Conservation (phyloP, 2,329 filamentous ascomycete genomes). For the Claviceps purpurea region DNA sequence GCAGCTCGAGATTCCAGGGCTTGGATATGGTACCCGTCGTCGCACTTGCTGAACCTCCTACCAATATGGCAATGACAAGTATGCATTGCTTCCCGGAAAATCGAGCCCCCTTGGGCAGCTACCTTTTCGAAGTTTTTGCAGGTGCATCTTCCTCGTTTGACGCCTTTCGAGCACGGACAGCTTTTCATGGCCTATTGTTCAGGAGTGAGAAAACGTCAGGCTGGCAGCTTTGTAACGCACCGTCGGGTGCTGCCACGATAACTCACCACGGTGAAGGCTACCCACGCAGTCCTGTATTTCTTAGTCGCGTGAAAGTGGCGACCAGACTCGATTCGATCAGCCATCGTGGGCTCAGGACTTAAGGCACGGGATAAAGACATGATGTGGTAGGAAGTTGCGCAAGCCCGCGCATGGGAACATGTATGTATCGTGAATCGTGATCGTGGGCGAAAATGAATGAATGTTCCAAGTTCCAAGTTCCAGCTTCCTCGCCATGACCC, state of each 20-base stretch:
- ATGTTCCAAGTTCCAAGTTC: no score
- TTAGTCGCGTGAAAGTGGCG: conserved; percentile 20
- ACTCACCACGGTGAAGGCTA: conserved; percentile 23
- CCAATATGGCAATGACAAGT: conserved; percentile 23
- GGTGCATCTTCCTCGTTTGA: conserved; percentile 15
- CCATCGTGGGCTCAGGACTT: no score
- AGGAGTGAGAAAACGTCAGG: not conserved
- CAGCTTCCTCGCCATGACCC: no score
- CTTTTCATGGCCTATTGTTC: conserved; percentile 20
- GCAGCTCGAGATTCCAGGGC: conserved; percentile 29
- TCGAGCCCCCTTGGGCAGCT: conserved; percentile 19
- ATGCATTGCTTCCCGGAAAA: conserved; percentile 29
- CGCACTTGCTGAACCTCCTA: conserved; percentile 26
- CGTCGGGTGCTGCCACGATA: not conserved
- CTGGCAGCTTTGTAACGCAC: not conserved
- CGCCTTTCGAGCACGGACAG: conserved; percentile 21
- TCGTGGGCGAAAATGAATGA: no score
- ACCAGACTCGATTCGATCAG: conserved; percentile 11
- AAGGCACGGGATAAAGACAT: no score
- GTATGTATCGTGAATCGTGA: no score
- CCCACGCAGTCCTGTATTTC: conserved; percentile 22
- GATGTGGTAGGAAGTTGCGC: no score
- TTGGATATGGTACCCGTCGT: conserved; percentile 23
- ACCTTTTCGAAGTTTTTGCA: conserved; percentile 19
- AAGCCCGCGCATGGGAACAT: no score